Percentiles rank a stretch among this genome's conserved stretches.
These are phyloP conservation scores for Gloeostereum incarnatum DNA, from an alignment of 768 basidiomycete species.

Conservation along the genomic window DNA sequence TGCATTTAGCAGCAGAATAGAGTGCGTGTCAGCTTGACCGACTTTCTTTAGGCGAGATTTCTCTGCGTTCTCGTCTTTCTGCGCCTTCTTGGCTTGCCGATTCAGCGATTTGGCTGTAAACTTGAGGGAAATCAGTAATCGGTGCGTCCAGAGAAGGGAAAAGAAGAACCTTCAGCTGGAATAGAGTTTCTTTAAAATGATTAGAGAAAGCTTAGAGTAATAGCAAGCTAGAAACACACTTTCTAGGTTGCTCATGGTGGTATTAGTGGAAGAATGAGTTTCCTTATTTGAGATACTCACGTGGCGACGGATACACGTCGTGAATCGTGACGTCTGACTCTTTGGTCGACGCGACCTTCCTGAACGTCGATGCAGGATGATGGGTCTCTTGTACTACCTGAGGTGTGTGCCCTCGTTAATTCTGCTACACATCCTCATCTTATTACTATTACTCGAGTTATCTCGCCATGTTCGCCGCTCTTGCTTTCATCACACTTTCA, in stretches of 20 bases:
- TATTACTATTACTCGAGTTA: conserved; percentile 36
- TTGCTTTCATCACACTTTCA: conserved; percentile 87
- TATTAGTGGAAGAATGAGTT: conserved; percentile 8
- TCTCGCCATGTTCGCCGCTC: conserved; percentile 64
- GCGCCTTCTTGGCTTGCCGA: conserved; percentile 94
- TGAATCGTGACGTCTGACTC: neutral
- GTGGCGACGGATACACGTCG: conserved; percentile 5
- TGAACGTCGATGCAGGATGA: conserved; percentile 10
- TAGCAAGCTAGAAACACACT: conserved; percentile 43
- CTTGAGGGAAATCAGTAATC: conserved; percentile 28
- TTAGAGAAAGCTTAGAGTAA: conserved; percentile 5
- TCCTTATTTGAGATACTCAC: conserved; percentile 9
- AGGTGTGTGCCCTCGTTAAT: conserved; percentile 30
- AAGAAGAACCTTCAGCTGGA: conserved; percentile 82
- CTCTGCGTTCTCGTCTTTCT: conserved; percentile 89
- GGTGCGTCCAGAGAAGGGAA: neutral
- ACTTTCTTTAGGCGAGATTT: conserved; percentile 93
- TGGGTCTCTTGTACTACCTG: conserved; percentile 53
- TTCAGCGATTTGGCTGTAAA: conserved; percentile 96
- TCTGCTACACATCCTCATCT: conserved; percentile 3
- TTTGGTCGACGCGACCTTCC: neutral
- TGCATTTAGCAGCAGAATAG: conserved; percentile 1
- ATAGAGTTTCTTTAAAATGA: conserved; percentile 78
- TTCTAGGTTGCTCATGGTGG: conserved; percentile 75
- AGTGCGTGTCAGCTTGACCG: conserved; percentile 9